Conservation (phyloP, 2,329 filamentous ascomycete species). For the Ascochyta rabiei region DNA sequence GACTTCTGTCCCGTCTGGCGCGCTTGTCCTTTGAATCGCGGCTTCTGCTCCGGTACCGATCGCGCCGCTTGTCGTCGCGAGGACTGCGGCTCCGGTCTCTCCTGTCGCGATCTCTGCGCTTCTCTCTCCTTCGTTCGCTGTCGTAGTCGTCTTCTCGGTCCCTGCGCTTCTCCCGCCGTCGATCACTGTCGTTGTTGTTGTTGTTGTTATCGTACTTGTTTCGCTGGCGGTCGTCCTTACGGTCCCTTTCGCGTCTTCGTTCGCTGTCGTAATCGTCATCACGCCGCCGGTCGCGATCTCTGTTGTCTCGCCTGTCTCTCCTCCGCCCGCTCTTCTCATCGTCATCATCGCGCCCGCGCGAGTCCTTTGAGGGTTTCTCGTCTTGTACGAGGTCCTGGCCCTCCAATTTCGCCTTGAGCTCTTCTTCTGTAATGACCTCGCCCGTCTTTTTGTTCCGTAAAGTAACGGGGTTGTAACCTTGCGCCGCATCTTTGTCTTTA, state of each 20-base stretch:
- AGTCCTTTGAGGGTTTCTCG: conserved; percentile 36
- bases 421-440: conserved; percentile 67
- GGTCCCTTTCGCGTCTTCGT: conserved; percentile 23
- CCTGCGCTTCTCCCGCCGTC: conserved; percentile 23
- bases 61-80: conserved; percentile 33
- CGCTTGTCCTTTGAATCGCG: conserved; percentile 30
- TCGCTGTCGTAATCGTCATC: conserved; percentile 23
- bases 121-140: conserved; percentile 29
- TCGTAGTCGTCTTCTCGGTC: conserved; percentile 27
- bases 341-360: conserved; percentile 21
- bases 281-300: conserved; percentile 23
- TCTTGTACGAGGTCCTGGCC: conserved; percentile 54
- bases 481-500: conserved; percentile 53
- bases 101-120: conserved; percentile 20
- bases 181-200: conserved; percentile 24
- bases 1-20: conserved; percentile 23
- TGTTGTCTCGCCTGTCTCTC: conserved; percentile 23
- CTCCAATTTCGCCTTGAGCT: conserved; percentile 60
- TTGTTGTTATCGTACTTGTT: conserved; percentile 18
- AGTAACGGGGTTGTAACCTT: conserved; percentile 66
- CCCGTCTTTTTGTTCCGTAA: conserved; percentile 67
- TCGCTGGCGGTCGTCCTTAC: conserved; percentile 19
- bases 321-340: conserved; percentile 26
- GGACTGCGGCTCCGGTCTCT: conserved; percentile 34
- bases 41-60: conserved; percentile 34